These are phyloP conservation scores for Rhizoclosmatium globosum DNA, from an alignment of 192 early-diverging fungal genomes.

Conservation along the genomic window DNA sequence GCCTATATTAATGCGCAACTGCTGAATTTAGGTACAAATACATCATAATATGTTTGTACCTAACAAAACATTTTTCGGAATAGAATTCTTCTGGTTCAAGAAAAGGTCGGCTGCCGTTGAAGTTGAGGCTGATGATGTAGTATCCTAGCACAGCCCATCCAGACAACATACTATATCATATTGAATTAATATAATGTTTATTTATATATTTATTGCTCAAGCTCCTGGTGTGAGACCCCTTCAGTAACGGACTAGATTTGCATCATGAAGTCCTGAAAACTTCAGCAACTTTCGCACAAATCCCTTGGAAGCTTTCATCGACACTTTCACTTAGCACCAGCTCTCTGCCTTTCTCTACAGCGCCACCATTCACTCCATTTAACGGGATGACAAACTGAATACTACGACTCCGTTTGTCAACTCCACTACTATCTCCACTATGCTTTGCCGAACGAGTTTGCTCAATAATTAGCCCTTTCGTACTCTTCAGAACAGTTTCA, in stretches of 20 bases:
- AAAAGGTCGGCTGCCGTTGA: background rate
- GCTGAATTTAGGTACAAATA: background rate
- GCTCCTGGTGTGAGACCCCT: too few relatives aligned
- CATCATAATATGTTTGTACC: too few relatives aligned
- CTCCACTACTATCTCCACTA: slow-evolving; percentile 34
- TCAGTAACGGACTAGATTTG: too few relatives aligned
- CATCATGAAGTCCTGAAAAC: slow-evolving; percentile 38
- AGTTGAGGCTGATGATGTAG: too few relatives aligned
- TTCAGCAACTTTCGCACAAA: slow-evolving; percentile 38
- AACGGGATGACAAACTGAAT: slow-evolving; percentile 40
- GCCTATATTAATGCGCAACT: background rate
- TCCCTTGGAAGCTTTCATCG: slow-evolving; percentile 29
- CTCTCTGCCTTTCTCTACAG: background rate
- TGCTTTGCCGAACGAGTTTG: slow-evolving; percentile 34
- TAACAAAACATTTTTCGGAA: background rate
- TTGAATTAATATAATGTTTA: too few relatives aligned
- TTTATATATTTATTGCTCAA: too few relatives aligned
- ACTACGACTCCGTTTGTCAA: slow-evolving; percentile 21
- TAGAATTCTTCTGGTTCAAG: background rate
- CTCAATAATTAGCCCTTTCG: slow-evolving; percentile 50
- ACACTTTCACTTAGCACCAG: background rate
- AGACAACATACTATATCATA: too few relatives aligned
- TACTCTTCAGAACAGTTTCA: slow-evolving; percentile 47
- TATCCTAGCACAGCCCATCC: too few relatives aligned
- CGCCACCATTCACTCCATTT: background rate